Base-by-base conservation (phyloP, 306 rosid genomes). In the Pterocarpus macrocarpus region DNA sequence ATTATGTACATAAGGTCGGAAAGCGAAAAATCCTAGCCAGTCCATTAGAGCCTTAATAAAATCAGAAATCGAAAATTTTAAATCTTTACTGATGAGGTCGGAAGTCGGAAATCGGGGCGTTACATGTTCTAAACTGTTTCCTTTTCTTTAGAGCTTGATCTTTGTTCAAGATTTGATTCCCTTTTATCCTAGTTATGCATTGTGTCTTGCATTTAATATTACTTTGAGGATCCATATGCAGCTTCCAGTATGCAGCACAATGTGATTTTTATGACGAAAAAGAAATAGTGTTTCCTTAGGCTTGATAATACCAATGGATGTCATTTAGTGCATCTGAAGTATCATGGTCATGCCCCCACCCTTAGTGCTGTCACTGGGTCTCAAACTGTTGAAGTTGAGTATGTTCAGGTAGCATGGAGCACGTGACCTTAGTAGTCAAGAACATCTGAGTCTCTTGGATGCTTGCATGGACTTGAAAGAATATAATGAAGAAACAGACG, bases 401-500 rank as follows among this genome's bases (percentile, higher is more conserved):
- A 56, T 59, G 52, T 78, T 79, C 16, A 11, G 32, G n/a, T 43
- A 11, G 47, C 61, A 68, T 43, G 76, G 39, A 32, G 22, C 38
- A 30, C 36, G 62, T 22, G 73, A 15, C 1, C 8, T 58, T 57
- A 33, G 70, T 8, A 13, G 43, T 74, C 57, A 74, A 17, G 70
- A 16, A 45, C 44, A 62, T 45, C 61, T 62, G 62, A 33, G 55
- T 73, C 17, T 62, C 35, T 62, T 15, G 5, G 17, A 63, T 41
- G 2, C 39, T 63, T 80, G 49, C 41, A 45, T 38, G 58, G 44
- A 38, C 67, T 22, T 57, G n/a, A 10, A 28, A 59, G 38, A 22
- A 22, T 22, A 80, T 49, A 52, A 59, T 12, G 3, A 47, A 15
- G 32, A 39, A 68, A 56, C 10, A 0, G 49, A 33, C 41, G 3